Evolutionary conservation across 2,329 filamentous ascomycete genomes (phyloP).

Genomic region (Penicillium frequentans): DNA sequence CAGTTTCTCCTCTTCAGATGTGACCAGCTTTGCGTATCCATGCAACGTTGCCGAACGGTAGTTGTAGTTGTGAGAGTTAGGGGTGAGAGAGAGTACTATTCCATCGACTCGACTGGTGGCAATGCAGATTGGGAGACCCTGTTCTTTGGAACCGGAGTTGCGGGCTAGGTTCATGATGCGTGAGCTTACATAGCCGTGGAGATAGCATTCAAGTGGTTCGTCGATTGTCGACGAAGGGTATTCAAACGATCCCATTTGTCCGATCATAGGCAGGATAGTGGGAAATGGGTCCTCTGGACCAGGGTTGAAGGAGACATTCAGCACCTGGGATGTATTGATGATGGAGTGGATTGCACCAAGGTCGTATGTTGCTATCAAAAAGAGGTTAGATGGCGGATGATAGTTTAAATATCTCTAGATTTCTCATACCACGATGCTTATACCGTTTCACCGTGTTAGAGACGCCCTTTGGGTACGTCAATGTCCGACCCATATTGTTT

Average conservation of each 20-base stretch:
- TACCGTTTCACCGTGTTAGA: conserved; percentile 68
- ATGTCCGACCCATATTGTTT: conserved; percentile 41
- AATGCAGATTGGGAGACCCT: conserved; percentile 69
- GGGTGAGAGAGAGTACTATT: conserved; percentile 74
- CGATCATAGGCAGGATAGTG: conserved; percentile 79
- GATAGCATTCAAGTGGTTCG: conserved; percentile 72
- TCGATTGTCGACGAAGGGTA: conserved; percentile 59
- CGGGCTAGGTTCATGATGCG: conserved; percentile 70
- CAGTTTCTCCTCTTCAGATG: conserved; percentile 67
- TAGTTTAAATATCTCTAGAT: not conserved
- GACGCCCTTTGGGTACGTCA: conserved; percentile 62
- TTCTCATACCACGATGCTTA: conserved; percentile 58
- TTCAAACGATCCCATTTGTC: conserved; percentile 73
- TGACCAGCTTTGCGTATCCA: conserved; percentile 69
- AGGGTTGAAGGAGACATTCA: conserved; percentile 77
- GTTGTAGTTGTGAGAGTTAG: conserved; percentile 81
- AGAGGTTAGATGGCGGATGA: not conserved
- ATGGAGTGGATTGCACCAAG: conserved; percentile 71
- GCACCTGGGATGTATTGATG: conserved; percentile 70
- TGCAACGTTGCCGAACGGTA: conserved; percentile 80
- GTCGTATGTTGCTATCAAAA: conserved; percentile 64
- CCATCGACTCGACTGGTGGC: conserved; percentile 76
- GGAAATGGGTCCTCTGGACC: conserved; percentile 67
- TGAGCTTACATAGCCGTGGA: conserved; percentile 81
- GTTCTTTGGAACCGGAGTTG: conserved; percentile 35